Conservation (phyloP, 2,329 filamentous ascomycete species). For the Madurella mycetomatis region DNA sequence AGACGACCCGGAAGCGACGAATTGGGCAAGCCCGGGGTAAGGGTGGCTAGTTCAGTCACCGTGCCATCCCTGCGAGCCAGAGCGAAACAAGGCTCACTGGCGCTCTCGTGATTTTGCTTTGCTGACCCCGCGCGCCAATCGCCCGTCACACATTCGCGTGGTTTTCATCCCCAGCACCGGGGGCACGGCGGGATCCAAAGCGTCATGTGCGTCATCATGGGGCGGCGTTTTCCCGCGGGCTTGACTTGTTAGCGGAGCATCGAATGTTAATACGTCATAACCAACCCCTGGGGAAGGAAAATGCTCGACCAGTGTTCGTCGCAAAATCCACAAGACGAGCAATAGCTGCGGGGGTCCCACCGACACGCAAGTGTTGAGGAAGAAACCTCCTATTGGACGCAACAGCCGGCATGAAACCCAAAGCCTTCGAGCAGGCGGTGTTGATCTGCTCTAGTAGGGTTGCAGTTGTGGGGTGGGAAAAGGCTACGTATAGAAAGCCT, state of each 20-base stretch:
- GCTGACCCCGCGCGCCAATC: background rate
- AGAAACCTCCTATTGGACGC: constrained; percentile 1
- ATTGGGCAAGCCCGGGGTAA: constrained; percentile 9
- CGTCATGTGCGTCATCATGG: background rate
- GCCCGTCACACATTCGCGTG: background rate
- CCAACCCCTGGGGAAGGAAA: background rate
- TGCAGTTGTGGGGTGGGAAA: constrained; percentile 4
- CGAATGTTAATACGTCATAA: constrained; percentile 6
- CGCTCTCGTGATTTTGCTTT: background rate
- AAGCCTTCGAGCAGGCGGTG: background rate
- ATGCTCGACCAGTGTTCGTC: background rate
- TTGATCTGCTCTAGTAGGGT: constrained; percentile 5
- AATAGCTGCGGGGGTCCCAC: constrained; percentile 2
- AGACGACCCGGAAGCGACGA: constrained; percentile 11
- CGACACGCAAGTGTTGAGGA: background rate
- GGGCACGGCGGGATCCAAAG: background rate
- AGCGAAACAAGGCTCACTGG: background rate
- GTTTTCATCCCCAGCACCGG: background rate
- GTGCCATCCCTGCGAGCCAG: background rate
- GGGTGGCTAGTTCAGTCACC: background rate
- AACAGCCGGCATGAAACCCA: constrained; percentile 8
- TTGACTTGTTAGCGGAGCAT: background rate
- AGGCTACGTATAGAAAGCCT: background rate
- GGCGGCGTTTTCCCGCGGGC: background rate
- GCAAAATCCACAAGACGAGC: background rate